These are phyloP conservation scores for Sporothrix pseudoabietina DNA, from an alignment of 2,329 filamentous ascomycete genomes.

Conservation along the genomic window DNA sequence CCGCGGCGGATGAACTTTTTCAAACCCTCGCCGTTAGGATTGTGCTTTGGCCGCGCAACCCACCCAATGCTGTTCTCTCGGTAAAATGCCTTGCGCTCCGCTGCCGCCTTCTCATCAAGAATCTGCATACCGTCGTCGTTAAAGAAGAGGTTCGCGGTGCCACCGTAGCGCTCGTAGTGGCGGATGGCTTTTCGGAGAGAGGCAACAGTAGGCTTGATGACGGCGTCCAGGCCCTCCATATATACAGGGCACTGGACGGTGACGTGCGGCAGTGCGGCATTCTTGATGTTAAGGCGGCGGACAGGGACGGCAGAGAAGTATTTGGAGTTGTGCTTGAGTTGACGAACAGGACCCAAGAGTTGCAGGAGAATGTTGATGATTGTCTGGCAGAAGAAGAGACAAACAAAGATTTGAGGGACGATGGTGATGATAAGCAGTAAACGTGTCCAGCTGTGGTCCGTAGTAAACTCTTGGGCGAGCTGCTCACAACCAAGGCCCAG, in stretches of 20 bases:
- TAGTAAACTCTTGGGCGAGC: conserved; percentile 19
- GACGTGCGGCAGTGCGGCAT: conserved; percentile 70
- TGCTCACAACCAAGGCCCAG: conserved; percentile 18
- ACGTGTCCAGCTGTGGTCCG: conserved; percentile 59
- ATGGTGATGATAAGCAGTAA: conserved; percentile 66
- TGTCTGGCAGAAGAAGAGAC: conserved; percentile 72
- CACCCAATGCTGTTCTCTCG: conserved; percentile 69
- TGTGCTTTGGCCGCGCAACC: conserved; percentile 65
- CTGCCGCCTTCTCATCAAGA: conserved; percentile 61
- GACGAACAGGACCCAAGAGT: conserved; percentile 72
- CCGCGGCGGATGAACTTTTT: conserved; percentile 64
- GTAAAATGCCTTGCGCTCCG: conserved; percentile 68
- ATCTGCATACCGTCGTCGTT: conserved; percentile 76
- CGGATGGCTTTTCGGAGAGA: conserved; percentile 75
- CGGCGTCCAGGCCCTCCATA: conserved; percentile 75
- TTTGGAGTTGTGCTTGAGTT: conserved; percentile 74
- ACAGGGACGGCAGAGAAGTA: conserved; percentile 71
- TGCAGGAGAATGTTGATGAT: conserved; percentile 75
- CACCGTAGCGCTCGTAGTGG: conserved; percentile 74
- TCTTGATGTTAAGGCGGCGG: conserved; percentile 1
- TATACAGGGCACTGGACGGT: conserved; percentile 88
- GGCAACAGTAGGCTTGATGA: conserved; percentile 75
- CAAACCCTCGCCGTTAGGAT: conserved; percentile 48
- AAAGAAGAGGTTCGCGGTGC: conserved; percentile 76
- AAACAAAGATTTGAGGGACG: conserved; percentile 40